Base-by-base conservation (phyloP, 179 eudicot genomes). In the Vitellaria paradoxa region DNA sequence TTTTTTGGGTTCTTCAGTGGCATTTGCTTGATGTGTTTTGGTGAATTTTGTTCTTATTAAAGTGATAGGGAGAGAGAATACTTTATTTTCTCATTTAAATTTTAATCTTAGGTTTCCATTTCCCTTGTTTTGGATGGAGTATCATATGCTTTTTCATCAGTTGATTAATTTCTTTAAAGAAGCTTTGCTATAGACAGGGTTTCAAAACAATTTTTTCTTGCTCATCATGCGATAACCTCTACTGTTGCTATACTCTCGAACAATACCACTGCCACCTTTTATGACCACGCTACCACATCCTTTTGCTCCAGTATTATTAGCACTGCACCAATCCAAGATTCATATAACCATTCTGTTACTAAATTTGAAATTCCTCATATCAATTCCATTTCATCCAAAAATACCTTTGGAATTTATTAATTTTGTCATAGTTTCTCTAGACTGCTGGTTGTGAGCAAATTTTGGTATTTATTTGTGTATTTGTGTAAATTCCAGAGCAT, bases 401-500 rank as follows among this genome's bases (percentile, higher is more conserved):
- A 3, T 6, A 61, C 30, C 65, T 14, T 13, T 23, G 12, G 65
- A 61, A 61, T 61, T 61, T 61, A 3, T 14, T 21, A 23, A 23
- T 7, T 61, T 18, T 30, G n/a, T 52, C 45, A 46, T n/a, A 4
- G 9, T 59, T n/a, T 18, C 23, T 7, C 23, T 59, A 59, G 8
- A 17, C 21, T 59, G 6, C 42, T 52, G 13, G 2, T 52, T 10
- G 18, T 50, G 62, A 37, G 62, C 14, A 53, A 26, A 50, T 53
- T 30, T 52, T 53, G 18, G 6, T 17, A 1, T 71, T 3, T 53
- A 47, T 17, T 18, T 23, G 10, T 24, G 37, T 75, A 30, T 30
- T 30, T 30, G 37, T 30, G 37, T 75, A 26, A 56, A 76, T 63
- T 57, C 20, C 86, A 94, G 98, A 94, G 76, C 93, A 94, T 74